Conservation (phyloP, 768 basidiomycete species). For the Tylopilus rubrobrunneus region DNA sequence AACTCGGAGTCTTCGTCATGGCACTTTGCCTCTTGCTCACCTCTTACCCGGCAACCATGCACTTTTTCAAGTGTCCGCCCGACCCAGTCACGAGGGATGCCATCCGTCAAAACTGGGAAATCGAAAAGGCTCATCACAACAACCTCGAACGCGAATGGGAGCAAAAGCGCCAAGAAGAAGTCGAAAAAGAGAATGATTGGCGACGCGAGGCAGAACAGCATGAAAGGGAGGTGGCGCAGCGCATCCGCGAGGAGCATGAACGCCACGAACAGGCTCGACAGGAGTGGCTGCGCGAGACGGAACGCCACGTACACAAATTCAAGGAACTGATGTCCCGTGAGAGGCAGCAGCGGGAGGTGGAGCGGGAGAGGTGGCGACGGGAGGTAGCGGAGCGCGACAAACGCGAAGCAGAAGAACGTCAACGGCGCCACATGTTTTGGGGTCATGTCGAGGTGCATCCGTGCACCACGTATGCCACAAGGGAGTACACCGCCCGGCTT, state of each 20-base stretch:
- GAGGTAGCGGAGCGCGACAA: constrained; percentile 15
- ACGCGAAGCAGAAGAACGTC: constrained; percentile 24
- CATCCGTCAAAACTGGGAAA: constrained; percentile 7
- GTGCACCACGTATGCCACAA: constrained; percentile 27
- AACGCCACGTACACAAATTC: neutral
- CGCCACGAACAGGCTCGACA: constrained; percentile 3
- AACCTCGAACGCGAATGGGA: neutral
- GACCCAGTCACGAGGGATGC: constrained; percentile 1
- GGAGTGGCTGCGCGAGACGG: constrained; percentile 6
- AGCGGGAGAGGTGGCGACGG: constrained; percentile 10
- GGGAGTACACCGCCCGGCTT: constrained; percentile 29
- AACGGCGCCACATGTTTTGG: constrained; percentile 23
- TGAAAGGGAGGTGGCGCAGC: neutral
- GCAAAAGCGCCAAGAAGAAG: neutral
- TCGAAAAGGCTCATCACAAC: constrained; percentile 1
- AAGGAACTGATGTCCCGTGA: constrained; percentile 8
- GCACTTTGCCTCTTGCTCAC: neutral
- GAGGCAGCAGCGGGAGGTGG: neutral
- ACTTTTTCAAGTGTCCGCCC: constrained; percentile 2
- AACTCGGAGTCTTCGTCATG: neutral
- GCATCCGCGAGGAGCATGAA: neutral
- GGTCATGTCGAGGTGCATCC: constrained; percentile 10
- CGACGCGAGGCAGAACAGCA: neutral
- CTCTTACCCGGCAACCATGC: neutral
- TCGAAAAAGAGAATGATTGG: constrained; percentile 1